Evolutionary conservation across 345 rosid genomes (phyloP).

Genomic region (Eucalyptus erythrocorys): DNA sequence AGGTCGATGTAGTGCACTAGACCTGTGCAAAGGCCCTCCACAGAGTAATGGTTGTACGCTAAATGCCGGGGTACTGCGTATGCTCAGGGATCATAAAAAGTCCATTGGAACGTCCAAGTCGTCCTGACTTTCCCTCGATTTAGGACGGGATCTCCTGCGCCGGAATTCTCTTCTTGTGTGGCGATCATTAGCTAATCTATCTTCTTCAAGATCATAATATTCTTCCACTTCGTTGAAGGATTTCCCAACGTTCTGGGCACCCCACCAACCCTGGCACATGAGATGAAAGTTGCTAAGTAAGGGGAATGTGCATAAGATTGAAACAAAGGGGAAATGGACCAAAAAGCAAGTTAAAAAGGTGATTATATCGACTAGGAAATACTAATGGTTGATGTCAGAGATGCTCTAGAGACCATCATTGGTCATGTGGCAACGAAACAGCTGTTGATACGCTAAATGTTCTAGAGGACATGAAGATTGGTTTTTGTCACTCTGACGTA

Average conservation of each 20-base stretch:
- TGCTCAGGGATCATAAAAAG: constrained; percentile 17
- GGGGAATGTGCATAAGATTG: background rate
- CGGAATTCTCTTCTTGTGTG: constrained; percentile 5
- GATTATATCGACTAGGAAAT: background rate
- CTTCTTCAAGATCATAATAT: constrained; percentile 23
- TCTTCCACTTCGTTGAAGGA: constrained; percentile 27
- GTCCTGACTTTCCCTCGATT: constrained; percentile 16
- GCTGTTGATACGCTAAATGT: background rate
- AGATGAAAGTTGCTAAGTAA: background rate
- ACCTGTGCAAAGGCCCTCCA: background rate
- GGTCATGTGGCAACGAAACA: background rate
- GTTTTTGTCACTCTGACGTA: background rate
- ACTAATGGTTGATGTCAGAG: background rate
- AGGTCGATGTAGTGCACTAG: background rate
- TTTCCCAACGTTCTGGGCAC: constrained; percentile 13
- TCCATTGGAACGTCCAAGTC: constrained; percentile 62
- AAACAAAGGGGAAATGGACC: background rate
- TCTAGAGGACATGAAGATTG: background rate
- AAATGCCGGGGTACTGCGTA: background rate
- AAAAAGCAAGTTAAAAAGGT: background rate
- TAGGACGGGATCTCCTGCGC: constrained; percentile 10
- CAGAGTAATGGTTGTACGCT: background rate
- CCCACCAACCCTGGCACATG: constrained; percentile 63
- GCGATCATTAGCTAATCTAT: constrained; percentile 2
- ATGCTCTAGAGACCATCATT: background rate